Conservation (phyloP, 169 alveolate genomes). For the Fabrea salina region DNA sequence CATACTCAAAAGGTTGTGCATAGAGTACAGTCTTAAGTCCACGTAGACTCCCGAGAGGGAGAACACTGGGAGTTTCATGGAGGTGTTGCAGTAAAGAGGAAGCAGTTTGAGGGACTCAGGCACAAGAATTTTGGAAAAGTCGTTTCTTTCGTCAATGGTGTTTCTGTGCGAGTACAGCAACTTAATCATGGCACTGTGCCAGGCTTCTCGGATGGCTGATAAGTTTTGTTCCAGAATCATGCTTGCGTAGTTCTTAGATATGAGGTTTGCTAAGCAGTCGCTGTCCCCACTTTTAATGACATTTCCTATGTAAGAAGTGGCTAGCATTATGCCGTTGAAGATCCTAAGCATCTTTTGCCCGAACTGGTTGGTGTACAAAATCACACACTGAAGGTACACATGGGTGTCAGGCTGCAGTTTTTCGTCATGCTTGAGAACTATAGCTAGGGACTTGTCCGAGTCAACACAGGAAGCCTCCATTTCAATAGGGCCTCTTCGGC, state of each 20-base stretch:
- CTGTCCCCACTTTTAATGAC: conserved; percentile 43
- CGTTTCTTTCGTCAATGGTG: not conserved
- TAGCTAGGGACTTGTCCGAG: conserved; percentile 46
- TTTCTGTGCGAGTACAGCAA: conserved; percentile 25
- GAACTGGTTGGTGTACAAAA: conserved; percentile 41
- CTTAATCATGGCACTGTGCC: conserved; percentile 30
- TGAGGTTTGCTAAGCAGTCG: conserved; percentile 32
- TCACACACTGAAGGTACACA: conserved; percentile 43
- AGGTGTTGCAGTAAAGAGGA: conserved; percentile 41
- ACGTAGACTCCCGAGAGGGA: not conserved
- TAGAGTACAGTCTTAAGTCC: conserved; percentile 6
- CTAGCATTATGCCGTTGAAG: conserved; percentile 31
- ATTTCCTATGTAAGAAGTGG: conserved; percentile 15
- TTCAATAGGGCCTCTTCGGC: conserved; percentile 30
- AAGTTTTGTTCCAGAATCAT: not conserved
- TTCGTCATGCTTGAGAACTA: conserved; percentile 35
- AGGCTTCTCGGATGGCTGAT: conserved; percentile 34
- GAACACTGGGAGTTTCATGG: conserved; percentile 41
- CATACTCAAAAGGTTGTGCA: conserved; percentile 28
- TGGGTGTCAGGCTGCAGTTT: conserved; percentile 7
- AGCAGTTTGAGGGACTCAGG: conserved; percentile 44
- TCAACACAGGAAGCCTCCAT: conserved; percentile 45
- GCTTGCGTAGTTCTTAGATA: conserved; percentile 1
- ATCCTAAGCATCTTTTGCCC: conserved; percentile 51
- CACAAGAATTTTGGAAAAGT: conserved; percentile 30